These are phyloP conservation scores for Sedum album DNA, from an alignment of 164 flowering plant genomes.

Conservation along the genomic window DNA sequence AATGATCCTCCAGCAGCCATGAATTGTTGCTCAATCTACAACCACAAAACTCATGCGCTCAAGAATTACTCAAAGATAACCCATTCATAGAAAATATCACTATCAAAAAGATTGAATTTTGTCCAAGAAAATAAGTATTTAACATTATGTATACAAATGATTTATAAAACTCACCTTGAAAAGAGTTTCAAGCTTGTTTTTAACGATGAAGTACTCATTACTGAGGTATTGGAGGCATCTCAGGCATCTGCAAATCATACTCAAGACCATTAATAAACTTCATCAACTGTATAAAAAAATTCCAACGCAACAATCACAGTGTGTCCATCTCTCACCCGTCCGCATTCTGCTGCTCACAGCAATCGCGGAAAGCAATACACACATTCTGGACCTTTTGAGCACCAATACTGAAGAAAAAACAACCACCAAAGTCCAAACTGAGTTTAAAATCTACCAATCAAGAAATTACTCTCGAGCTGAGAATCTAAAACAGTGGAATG, in stretches of 20 bases:
- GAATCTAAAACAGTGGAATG: background rate
- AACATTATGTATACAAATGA: no score
- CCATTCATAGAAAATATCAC: background rate
- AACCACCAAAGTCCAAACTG: background rate
- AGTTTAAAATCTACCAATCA: background rate
- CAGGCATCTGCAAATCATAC: slow-evolving; percentile 20
- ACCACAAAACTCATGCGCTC: background rate
- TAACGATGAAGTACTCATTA: slow-evolving; percentile 25
- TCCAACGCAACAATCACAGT: background rate
- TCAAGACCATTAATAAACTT: background rate
- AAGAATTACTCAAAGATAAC: no score
- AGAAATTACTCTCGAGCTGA: background rate
- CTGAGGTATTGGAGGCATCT: slow-evolving; percentile 29
- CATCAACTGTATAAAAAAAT: background rate
- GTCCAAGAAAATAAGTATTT: background rate
- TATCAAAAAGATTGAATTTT: background rate
- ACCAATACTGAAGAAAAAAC: slow-evolving; percentile 33
- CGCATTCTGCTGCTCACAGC: slow-evolving; percentile 32
- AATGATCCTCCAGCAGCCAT: background rate
- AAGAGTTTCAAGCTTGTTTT: slow-evolving; percentile 30
- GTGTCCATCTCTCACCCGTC: slow-evolving; percentile 40
- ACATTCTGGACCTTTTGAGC: slow-evolving; percentile 43
- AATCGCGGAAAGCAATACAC: slow-evolving; percentile 39
- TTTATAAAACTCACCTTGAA: slow-evolving; percentile 24
- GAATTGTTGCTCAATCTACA: background rate